Evolutionary conservation across 2,329 filamentous ascomycete species (phyloP).

Genomic region (Blumeria hordei): DNA sequence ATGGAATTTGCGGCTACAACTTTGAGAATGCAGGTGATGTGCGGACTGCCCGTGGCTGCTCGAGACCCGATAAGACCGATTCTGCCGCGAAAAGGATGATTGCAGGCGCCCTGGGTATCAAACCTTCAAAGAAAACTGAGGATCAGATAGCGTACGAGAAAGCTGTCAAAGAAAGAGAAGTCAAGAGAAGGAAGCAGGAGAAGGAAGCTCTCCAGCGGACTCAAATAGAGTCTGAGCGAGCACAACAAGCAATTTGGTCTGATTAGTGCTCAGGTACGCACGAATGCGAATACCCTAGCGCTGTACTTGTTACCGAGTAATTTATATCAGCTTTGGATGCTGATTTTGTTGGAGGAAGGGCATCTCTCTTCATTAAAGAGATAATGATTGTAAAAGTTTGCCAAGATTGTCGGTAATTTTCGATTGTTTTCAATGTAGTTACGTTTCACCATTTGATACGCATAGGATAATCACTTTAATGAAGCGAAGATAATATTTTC

Average conservation of each 20-base stretch:
- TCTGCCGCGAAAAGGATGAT: conserved; percentile 79
- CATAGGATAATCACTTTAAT: no score
- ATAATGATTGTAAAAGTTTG: no score
- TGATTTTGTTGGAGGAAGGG: no score
- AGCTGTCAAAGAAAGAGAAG: conserved; percentile 63
- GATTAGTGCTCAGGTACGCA: conserved; percentile 20
- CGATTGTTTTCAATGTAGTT: no score
- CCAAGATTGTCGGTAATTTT: no score
- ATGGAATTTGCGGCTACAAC: conserved; percentile 7
- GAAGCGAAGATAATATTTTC: no score
- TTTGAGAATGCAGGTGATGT: conserved; percentile 1
- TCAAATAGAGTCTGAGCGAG: conserved; percentile 41
- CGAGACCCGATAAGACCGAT: conserved; percentile 72
- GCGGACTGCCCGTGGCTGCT: conserved; percentile 7
- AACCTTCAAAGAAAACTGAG: conserved; percentile 58
- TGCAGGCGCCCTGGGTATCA: conserved; percentile 62
- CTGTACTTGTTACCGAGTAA: no score
- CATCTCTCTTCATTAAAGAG: no score
- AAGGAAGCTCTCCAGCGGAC: conserved; percentile 34
- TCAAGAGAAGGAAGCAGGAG: conserved; percentile 49
- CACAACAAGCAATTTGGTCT: conserved; percentile 75
- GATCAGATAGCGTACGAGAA: conserved; percentile 75
- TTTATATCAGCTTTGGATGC: no score
- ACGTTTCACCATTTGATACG: no score
- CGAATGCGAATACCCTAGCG: no score